Evolutionary conservation across 495 filamentous ascomycete species (phyloP).

Genomic region (Rostrohypoxylon terebratum): DNA sequence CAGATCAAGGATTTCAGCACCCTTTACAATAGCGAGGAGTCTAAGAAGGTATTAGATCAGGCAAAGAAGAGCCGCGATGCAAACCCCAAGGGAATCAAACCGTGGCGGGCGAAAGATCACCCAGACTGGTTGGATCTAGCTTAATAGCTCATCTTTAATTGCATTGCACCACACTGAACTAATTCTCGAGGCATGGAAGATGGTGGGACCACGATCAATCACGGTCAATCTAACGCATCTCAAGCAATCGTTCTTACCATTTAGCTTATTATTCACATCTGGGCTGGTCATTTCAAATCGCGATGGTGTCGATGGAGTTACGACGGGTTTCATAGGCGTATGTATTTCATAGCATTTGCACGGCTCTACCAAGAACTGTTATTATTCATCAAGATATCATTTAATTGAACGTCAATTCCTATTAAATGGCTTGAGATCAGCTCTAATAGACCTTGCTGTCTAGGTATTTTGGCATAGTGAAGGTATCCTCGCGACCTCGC

Average conservation of each 20-base stretch:
- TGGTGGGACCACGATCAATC: neutral
- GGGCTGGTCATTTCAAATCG: neutral
- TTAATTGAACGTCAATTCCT: conserved; percentile 20
- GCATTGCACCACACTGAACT: neutral
- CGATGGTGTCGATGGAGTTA: neutral
- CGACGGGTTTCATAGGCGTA: neutral
- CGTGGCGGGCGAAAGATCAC: conserved; percentile 62
- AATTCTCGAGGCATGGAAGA: neutral
- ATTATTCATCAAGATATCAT: neutral
- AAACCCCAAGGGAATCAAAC: conserved; percentile 61
- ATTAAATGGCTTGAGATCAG: neutral
- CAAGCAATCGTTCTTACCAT: neutral
- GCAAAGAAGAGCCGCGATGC: conserved; percentile 58
- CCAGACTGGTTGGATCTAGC: conserved; percentile 59
- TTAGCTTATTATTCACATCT: neutral
- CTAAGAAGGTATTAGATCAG: conserved; percentile 55
- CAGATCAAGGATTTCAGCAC: conserved; percentile 59
- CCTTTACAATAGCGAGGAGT: conserved; percentile 54
- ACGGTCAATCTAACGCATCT: neutral
- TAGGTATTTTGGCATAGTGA: neutral
- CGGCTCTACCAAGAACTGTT: neutral
- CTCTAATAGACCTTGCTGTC: neutral
- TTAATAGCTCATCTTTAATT: conserved; percentile 23
- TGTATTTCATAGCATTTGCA: neutral
- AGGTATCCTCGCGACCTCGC: too few relatives aligned